These are phyloP conservation scores for Sphagnum tenellum DNA, from an alignment of 225 moss, liverwort and hornwort genomes.

Conservation along the genomic window DNA sequence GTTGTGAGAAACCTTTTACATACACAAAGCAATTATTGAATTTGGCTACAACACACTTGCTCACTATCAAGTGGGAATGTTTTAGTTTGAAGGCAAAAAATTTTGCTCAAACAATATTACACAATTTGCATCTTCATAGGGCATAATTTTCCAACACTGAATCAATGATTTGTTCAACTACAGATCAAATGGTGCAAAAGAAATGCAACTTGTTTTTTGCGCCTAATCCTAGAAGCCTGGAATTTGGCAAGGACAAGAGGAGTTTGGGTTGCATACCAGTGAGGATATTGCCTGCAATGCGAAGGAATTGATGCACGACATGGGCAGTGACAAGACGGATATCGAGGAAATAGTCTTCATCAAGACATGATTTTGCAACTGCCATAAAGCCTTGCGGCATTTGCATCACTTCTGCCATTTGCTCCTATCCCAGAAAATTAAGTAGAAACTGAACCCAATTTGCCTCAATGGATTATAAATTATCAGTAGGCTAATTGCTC, in stretches of 20 bases:
- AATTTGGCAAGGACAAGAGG: too few relatives aligned
- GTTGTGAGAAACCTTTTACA: too few relatives aligned
- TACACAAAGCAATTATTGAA: too few relatives aligned
- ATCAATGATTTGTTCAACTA: not conserved
- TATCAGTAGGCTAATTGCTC: too few relatives aligned
- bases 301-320: constrained; percentile 76
- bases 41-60: too few relatives aligned
- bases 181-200: not conserved
- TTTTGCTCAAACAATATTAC: too few relatives aligned
- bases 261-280: constrained; percentile 19
- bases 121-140: too few relatives aligned
- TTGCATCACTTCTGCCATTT: constrained; percentile 48
- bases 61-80: too few relatives aligned
- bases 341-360: constrained; percentile 90
- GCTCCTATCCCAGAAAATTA: constrained; percentile 18
- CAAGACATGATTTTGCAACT: constrained; percentile 65
- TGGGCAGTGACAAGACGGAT: constrained; percentile 77
- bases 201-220: not conserved
- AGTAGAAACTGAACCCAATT: too few relatives aligned
- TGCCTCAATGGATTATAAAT: too few relatives aligned
- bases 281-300: constrained; percentile 46
- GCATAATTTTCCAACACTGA: not conserved
- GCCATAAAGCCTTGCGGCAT: constrained; percentile 52
- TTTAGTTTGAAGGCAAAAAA: too few relatives aligned
- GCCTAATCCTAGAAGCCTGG: not conserved